Conservation (phyloP, 1,139 yeast species). For the Scheffersomyces lignicola region DNA sequence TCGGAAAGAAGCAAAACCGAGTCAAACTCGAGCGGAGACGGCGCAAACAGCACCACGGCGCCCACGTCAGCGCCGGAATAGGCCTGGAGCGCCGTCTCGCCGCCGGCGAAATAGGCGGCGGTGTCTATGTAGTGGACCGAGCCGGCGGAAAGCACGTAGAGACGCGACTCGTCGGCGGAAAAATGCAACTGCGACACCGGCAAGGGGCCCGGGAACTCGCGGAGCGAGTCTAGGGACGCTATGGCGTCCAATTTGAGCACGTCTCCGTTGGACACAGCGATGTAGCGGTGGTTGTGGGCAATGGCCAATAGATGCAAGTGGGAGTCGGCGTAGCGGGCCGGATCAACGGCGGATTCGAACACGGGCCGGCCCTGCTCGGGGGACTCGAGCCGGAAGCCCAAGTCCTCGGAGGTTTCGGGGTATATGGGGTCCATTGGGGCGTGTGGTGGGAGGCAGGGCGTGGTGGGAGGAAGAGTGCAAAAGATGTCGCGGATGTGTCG, state of each 20-base stretch:
- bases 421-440: conserved; percentile 15
- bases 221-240: conserved; percentile 5
- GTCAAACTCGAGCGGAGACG: conserved; percentile 9
- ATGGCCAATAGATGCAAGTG: conserved; percentile 31
- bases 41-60: conserved; percentile 5
- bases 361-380: conserved; percentile 26
- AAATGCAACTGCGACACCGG: conserved; percentile 24
- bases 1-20: conserved; percentile 7
- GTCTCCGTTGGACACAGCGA: conserved; percentile 35
- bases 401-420: conserved; percentile 36
- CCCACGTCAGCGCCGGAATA: background rate
- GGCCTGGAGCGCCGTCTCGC: background rate
- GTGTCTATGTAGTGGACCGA: conserved; percentile 6
- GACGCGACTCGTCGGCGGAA: conserved; percentile 20
- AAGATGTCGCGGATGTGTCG: too few species aligned
- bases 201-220: too few species aligned
- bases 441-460: background rate
- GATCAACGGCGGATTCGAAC: conserved; percentile 29
- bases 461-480: background rate
- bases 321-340: conserved; percentile 15
- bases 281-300: conserved; percentile 22
- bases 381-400: conserved; percentile 36
- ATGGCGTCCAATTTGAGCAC: conserved; percentile 11
- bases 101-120: background rate
- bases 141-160: conserved; percentile 20